A percentile compares a stretch with the other conserved stretches of the same genome.
Conservation (phyloP, 2,329 filamentous ascomycete species). For the Fonsecaea erecta region DNA sequence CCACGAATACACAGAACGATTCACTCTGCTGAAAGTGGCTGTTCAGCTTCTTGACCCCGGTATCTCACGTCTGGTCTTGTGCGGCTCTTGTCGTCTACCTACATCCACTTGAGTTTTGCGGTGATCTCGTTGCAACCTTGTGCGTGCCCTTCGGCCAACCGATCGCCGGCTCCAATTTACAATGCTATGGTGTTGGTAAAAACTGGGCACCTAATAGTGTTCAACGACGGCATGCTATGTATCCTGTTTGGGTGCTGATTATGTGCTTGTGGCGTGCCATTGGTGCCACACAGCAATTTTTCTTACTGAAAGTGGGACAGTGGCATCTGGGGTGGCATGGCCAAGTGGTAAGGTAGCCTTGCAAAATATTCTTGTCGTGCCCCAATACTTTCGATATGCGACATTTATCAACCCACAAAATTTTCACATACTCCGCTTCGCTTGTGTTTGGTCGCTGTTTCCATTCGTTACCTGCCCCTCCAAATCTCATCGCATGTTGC, state of each 20-base stretch:
- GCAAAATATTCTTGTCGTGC: background rate
- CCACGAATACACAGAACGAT: background rate
- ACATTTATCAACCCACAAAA: constrained; percentile 4
- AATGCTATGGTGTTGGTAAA: background rate
- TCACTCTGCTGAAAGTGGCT: background rate
- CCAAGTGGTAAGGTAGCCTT: constrained; percentile 23
- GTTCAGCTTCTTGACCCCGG: background rate
- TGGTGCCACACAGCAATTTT: background rate
- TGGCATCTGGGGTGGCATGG: background rate
- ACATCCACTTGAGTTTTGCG: background rate
- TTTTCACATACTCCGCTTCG: constrained; percentile 10
- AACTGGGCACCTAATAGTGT: background rate
- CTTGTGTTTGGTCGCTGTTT: background rate
- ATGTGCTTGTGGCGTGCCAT: background rate
- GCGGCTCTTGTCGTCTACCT: background rate
- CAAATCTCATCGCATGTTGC: constrained; percentile 6
- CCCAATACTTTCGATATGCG: constrained; percentile 6
- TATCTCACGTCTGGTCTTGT: background rate
- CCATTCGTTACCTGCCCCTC: background rate
- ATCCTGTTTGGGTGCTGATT: background rate
- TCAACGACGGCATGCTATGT: background rate
- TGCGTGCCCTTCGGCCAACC: constrained; percentile 2
- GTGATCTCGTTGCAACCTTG: constrained; percentile 6
- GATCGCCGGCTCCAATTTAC: constrained; percentile 1
- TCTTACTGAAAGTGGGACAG: background rate